Evolutionary conservation across 345 rosid species (phyloP).

Genomic region (Lepidium aucheri): DNA sequence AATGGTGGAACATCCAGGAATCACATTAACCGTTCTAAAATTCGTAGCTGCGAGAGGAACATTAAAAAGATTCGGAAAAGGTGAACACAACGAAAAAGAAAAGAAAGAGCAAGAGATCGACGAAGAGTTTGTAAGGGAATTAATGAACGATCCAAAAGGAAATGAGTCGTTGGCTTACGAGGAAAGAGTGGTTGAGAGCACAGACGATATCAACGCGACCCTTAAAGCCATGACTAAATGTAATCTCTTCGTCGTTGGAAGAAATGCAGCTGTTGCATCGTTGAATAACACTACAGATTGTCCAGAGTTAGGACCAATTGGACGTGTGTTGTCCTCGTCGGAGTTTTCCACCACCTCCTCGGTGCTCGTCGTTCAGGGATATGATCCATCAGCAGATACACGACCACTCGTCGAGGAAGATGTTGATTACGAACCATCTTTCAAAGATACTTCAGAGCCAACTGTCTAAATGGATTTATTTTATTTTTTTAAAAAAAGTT

Average conservation of each 20-base stretch:
- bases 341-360: constrained; percentile 41
- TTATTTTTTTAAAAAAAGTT: no score
- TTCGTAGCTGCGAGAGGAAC: constrained; percentile 26
- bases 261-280: constrained; percentile 26
- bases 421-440: background rate
- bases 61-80: constrained; percentile 3
- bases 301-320: constrained; percentile 45
- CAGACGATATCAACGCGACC: constrained; percentile 21
- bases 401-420: constrained; percentile 25
- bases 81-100: constrained; percentile 11
- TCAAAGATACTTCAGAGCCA: constrained; percentile 11
- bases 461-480: background rate
- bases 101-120: constrained; percentile 19
- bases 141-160: constrained; percentile 16
- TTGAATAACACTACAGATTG: constrained; percentile 30
- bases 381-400: constrained; percentile 25
- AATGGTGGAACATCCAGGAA: constrained; percentile 62
- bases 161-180: constrained; percentile 26
- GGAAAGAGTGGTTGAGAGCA: constrained; percentile 31
- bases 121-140: constrained; percentile 20
- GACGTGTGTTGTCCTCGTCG: constrained; percentile 35
- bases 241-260: constrained; percentile 39
- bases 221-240: constrained; percentile 31
- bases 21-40: constrained; percentile 30
- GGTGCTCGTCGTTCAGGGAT: constrained; percentile 39